Percentiles rank a stretch among this genome's conserved stretches.
These are phyloP conservation scores for Saposhnikovia divaricata DNA, from an alignment of 129 eudicot species.

Conservation along the genomic window DNA sequence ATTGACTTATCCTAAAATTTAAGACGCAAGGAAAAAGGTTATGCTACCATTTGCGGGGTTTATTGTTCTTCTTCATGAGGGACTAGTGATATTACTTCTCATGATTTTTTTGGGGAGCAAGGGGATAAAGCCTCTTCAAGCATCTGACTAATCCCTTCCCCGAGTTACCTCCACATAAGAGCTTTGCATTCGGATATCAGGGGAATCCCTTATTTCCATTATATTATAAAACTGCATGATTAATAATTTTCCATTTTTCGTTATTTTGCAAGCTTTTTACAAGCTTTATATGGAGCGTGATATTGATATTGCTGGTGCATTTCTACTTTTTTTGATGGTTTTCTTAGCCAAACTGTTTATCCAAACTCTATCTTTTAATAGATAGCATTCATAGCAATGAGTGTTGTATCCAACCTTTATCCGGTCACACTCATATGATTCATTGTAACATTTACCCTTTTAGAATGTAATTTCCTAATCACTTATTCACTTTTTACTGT, in stretches of 20 bases:
- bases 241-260: background rate
- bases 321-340: background rate
- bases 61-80: background rate
- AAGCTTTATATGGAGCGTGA: background rate
- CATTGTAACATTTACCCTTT: background rate
- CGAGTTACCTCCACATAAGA: background rate
- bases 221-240: background rate
- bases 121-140: background rate
- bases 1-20: background rate
- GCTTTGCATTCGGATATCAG: background rate
- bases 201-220: background rate
- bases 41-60: background rate
- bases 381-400: background rate
- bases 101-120: background rate
- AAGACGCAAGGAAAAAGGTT: background rate
- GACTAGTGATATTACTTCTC: background rate
- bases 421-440: background rate
- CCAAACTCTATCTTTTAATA: background rate
- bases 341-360: background rate
- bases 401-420: background rate
- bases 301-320: background rate
- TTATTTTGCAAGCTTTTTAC: background rate
- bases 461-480: constrained; percentile 16
- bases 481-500: constrained; percentile 11
- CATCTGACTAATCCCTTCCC: background rate